phyloP scores from a whole-genome alignment of 768 basidiomycete species.

The Boletus huronensis region DNA sequence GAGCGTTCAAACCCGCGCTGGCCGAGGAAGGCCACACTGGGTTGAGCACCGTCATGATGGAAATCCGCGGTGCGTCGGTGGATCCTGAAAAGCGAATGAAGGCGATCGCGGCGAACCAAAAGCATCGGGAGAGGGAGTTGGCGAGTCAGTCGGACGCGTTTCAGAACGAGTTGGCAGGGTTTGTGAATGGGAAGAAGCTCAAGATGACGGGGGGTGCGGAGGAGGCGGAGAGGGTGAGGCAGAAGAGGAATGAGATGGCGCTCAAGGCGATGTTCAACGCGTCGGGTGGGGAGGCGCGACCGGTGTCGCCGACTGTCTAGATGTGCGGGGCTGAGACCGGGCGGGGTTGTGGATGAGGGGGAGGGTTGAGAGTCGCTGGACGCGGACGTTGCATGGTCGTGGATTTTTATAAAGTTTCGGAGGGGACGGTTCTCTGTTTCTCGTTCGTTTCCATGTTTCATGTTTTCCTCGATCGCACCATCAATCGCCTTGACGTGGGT shows the following conservation, averaged over 20 bases:
- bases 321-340: background rate
- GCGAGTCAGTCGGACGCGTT: conserved; percentile 76
- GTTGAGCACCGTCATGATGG: conserved; percentile 79
- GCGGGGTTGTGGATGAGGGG: background rate
- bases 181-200: conserved; percentile 84
- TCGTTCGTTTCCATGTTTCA: background rate
- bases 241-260: conserved; percentile 78
- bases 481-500: background rate
- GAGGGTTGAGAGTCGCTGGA: background rate
- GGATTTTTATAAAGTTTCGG: background rate
- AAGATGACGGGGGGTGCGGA: conserved; percentile 96
- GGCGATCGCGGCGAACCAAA: conserved; percentile 89
- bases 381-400: background rate
- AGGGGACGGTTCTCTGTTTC: background rate
- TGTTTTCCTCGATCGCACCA: background rate
- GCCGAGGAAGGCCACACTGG: conserved; percentile 67
- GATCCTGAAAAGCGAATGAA: conserved; percentile 85
- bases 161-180: conserved; percentile 77
- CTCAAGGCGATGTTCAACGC: conserved; percentile 83
- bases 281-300: conserved; percentile 10
- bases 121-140: conserved; percentile 71
- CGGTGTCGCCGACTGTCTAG: conserved; percentile 8
- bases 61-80: conserved; percentile 78
- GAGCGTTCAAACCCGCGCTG: conserved; percentile 57
- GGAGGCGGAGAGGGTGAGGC: conserved; percentile 83